Percentiles rank a stretch among this genome's conserved stretches.
Conservation (phyloP, 495 filamentous ascomycete genomes). For the Podospora tetraspora region DNA sequence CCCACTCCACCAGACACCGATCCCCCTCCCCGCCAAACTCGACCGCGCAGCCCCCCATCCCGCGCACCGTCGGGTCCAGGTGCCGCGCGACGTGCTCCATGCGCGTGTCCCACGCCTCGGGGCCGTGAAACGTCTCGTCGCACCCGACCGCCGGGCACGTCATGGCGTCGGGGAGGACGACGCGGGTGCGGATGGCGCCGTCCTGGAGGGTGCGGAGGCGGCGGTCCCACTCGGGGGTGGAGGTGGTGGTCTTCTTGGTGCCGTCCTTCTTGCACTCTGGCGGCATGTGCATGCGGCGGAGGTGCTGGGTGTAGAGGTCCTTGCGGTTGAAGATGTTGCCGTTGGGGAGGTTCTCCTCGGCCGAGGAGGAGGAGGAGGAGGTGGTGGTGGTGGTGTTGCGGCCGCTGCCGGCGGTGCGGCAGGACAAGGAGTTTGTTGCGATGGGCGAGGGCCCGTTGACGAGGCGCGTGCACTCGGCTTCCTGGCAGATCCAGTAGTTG, state of each 20-base stretch:
- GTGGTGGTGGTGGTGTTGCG: not conserved
- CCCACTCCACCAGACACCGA: conserved; percentile 42
- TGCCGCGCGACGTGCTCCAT: conserved; percentile 77
- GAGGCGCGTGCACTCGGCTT: conserved; percentile 52
- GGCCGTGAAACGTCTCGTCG: conserved; percentile 52
- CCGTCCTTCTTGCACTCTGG: conserved; percentile 31
- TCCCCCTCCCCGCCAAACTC: conserved; percentile 38
- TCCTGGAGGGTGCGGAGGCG: conserved; percentile 46
- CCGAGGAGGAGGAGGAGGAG: not conserved
- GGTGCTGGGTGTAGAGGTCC: conserved; percentile 85
- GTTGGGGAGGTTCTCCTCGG: conserved; percentile 20
- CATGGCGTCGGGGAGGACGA: conserved; percentile 56
- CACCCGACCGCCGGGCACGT: conserved; percentile 62
- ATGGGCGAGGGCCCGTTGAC: not conserved
- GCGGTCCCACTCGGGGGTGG: conserved; percentile 36
- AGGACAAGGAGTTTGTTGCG: conserved; percentile 5
- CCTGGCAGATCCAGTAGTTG: conserved; percentile 74
- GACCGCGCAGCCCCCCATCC: conserved; percentile 25
- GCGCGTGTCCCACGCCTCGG: conserved; percentile 67
- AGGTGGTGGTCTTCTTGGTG: conserved; percentile 33
- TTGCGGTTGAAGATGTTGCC: conserved; percentile 84
- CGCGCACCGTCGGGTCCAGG: conserved; percentile 1
- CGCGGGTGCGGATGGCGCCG: conserved; percentile 55
- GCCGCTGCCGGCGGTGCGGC: not conserved
- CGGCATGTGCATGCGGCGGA: conserved; percentile 76